Base-by-base conservation (phyloP, 805 yeast species). In the Kuraishia borneana region DNA sequence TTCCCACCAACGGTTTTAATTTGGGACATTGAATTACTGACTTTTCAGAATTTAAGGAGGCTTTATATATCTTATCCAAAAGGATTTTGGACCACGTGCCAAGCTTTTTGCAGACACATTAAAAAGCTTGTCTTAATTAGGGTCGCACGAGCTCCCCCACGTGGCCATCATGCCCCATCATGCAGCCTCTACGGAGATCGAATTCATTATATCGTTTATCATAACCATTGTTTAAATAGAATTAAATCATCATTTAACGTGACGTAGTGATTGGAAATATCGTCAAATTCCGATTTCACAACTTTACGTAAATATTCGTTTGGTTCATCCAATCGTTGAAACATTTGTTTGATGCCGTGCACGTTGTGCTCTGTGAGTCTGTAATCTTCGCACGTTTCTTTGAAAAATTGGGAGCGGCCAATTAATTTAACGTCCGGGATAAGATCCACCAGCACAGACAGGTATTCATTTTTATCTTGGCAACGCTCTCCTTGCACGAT, bases 1-100 rank as follows among this genome's bases (percentile, higher is more conserved):
- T 83, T 79, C 64, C 94, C 92, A 63, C 94, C 94, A 10, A 46
- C 60, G 27, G 78, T 73, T 41, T 47, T 54, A 37, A 23, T 12
- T 14, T 21, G 21, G 16, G 33, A 21, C 33, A 31, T 31, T n/a
- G 8, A 7, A 18, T n/a, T n/a, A n/a, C n/a, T n/a, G n/a, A n/a
- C n/a, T n/a, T n/a, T n/a, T n/a, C n/a, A n/a, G n/a, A n/a, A n/a
- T n/a, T n/a, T n/a, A n/a, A n/a, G n/a, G n/a, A n/a, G n/a, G n/a
- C n/a, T n/a, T n/a, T n/a, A n/a, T n/a, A n/a, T n/a, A n/a, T n/a
- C n/a, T n/a, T n/a, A n/a, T n/a, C n/a, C n/a, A n/a, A n/a, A n/a
- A n/a, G n/a, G n/a, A n/a, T n/a, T n/a, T n/a, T n/a, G n/a, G n/a
- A n/a, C n/a, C n/a, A n/a, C n/a, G n/a, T n/a, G n/a, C n/a, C n/a